Percentiles rank a stretch among this genome's conserved stretches.
These are phyloP conservation scores for Trypanosoma cruzi DNA, from an alignment of 208 protist species.

Conservation along the genomic window DNA sequence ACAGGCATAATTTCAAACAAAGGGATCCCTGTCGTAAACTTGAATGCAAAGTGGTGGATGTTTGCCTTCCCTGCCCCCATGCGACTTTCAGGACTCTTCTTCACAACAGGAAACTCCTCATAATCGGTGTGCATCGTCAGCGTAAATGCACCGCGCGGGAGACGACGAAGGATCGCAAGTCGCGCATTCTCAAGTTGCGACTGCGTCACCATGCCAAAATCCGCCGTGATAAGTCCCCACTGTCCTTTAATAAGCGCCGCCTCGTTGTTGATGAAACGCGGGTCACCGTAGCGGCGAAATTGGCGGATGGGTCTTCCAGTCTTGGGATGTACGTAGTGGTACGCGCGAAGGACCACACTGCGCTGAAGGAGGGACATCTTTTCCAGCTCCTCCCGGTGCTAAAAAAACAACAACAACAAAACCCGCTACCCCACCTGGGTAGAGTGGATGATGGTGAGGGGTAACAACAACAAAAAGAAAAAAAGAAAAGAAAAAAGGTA, in stretches of 20 bases:
- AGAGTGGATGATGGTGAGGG: too few species aligned
- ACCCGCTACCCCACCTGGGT: too few species aligned
- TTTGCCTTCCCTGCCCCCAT: slow-evolving; percentile 91
- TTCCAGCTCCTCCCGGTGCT: background rate
- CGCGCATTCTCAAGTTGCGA: slow-evolving; percentile 90
- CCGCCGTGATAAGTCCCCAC: slow-evolving; percentile 85
- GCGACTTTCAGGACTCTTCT: slow-evolving; percentile 89
- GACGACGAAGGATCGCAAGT: slow-evolving; percentile 83
- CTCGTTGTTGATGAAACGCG: slow-evolving; percentile 92
- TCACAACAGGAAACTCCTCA: slow-evolving; percentile 89
- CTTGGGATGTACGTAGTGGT: slow-evolving; percentile 92
- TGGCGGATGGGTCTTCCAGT: slow-evolving; percentile 81
- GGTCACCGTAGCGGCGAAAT: slow-evolving; percentile 86
- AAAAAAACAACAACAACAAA: too few species aligned
- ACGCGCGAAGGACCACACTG: slow-evolving; percentile 49
- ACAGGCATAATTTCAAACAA: slow-evolving; percentile 85
- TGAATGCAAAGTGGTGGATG: slow-evolving; percentile 93
- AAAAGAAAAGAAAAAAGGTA: slow-evolving; percentile 10
- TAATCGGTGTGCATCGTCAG: slow-evolving; percentile 91
- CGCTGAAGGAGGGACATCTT: slow-evolving; percentile 36
- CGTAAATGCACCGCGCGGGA: slow-evolving; percentile 82
- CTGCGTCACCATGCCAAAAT: slow-evolving; percentile 92
- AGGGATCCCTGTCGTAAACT: slow-evolving; percentile 89
- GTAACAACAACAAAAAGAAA: background rate
- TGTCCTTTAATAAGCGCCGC: slow-evolving; percentile 79